Evolutionary conservation across 2,329 filamentous ascomycete species (phyloP).

Genomic region (Bimuria novae-zelandiae): DNA sequence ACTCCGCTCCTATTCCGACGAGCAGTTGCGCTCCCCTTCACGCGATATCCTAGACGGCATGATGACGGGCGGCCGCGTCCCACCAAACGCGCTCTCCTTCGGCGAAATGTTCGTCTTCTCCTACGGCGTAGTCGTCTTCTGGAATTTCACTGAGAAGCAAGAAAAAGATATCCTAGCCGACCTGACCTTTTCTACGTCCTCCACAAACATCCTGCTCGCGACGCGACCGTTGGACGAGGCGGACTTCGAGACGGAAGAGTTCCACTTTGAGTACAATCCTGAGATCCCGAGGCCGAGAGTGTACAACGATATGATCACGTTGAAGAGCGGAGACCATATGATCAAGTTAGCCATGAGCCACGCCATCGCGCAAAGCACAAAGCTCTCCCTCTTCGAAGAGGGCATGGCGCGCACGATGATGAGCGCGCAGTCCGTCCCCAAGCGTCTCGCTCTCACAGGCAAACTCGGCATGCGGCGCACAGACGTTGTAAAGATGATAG

Average conservation of each 20-base stretch:
- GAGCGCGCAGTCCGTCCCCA: slow-evolving; percentile 89
- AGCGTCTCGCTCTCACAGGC: slow-evolving; percentile 84
- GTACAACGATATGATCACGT: slow-evolving; percentile 99
- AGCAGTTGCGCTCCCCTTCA: slow-evolving; percentile 13
- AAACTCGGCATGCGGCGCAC: slow-evolving; percentile 87
- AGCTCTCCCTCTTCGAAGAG: slow-evolving; percentile 94
- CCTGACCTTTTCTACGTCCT: slow-evolving; percentile 80
- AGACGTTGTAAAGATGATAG: slow-evolving; percentile 91
- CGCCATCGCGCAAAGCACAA: slow-evolving; percentile 95
- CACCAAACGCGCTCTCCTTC: slow-evolving; percentile 74
- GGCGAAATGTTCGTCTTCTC: slow-evolving; percentile 97
- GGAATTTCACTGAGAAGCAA: slow-evolving; percentile 96
- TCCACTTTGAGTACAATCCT: slow-evolving; percentile 95
- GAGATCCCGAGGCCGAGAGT: slow-evolving; percentile 85
- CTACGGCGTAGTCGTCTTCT: slow-evolving; percentile 97
- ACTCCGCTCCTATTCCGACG: slow-evolving; percentile 15
- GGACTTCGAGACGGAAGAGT: slow-evolving; percentile 96
- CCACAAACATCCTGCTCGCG: slow-evolving; percentile 69
- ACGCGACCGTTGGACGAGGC: slow-evolving; percentile 81
- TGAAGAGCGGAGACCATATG: slow-evolving; percentile 96
- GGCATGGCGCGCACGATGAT: slow-evolving; percentile 93
- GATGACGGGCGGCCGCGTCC: slow-evolving; percentile 58
- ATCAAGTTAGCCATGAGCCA: slow-evolving; percentile 98
- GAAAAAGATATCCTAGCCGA: slow-evolving; percentile 97
- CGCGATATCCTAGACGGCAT: slow-evolving; percentile 22